phyloP scores from a whole-genome alignment of 208 protist species.

The Trichomonas vaginalis region DNA sequence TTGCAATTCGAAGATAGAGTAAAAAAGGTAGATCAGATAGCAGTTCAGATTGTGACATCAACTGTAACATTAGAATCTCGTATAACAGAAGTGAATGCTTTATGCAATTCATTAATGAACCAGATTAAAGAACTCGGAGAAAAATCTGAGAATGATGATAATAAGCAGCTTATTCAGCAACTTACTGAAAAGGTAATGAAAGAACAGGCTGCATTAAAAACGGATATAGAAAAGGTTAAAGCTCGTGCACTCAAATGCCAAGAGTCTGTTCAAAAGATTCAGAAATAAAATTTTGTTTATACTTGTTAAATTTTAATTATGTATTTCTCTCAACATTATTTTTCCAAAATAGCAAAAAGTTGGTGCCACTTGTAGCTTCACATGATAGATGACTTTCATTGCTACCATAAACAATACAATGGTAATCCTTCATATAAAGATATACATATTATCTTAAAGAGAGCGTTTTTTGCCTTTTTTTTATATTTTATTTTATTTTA shows the following conservation, averaged over 20 bases:
- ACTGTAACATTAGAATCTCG: neutral
- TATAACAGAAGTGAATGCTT: neutral
- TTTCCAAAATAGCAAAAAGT: too few species aligned
- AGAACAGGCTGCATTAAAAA: neutral
- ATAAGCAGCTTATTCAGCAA: neutral
- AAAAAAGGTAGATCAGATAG: neutral
- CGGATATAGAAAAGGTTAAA: neutral
- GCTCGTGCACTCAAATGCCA: neutral
- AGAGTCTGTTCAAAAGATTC: neutral
- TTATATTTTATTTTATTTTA: too few species aligned
- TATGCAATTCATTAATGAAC: neutral
- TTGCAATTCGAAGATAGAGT: neutral
- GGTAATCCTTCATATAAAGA: too few species aligned
- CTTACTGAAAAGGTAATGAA: neutral
- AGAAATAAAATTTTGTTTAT: too few species aligned
- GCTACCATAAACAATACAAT: too few species aligned
- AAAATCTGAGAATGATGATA: neutral
- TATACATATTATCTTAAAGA: too few species aligned
- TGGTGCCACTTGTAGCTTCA: too few species aligned
- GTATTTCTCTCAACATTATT: too few species aligned
- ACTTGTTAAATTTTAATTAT: too few species aligned
- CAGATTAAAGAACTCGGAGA: neutral
- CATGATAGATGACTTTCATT: too few species aligned
- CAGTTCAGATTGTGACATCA: neutral
- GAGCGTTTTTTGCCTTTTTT: too few species aligned